These are phyloP conservation scores for Phytophthora colocasiae DNA, from an alignment of 352 stramenopile species.

Conservation along the genomic window DNA sequence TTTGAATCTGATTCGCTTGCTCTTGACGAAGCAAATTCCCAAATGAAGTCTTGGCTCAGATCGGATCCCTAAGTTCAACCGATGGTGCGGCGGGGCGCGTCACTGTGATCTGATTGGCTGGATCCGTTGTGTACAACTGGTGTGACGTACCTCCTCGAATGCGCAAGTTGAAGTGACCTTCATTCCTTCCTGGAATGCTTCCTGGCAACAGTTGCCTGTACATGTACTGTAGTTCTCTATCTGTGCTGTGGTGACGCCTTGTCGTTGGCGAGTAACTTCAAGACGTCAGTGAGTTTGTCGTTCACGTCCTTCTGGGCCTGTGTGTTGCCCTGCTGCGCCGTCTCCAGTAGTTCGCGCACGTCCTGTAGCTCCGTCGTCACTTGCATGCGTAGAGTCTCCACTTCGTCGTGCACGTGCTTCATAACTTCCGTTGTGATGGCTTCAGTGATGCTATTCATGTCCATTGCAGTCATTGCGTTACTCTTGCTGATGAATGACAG, in stretches of 20 bases:
- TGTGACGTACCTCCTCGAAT: conserved; percentile 3
- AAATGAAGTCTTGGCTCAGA: conserved; percentile 26
- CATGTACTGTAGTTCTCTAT: background rate
- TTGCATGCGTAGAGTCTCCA: conserved; percentile 41
- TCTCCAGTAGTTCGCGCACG: conserved; percentile 37
- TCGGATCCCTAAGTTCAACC: conserved; percentile 6
- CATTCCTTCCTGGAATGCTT: background rate
- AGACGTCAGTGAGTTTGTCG: conserved; percentile 30
- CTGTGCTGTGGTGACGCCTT: conserved; percentile 10
- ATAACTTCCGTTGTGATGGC: conserved; percentile 43
- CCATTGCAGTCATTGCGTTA: conserved; percentile 11
- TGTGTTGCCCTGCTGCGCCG: conserved; percentile 13
- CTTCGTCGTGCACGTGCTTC: conserved; percentile 43
- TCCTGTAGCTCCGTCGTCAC: conserved; percentile 42
- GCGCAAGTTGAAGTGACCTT: conserved; percentile 30
- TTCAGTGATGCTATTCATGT: conserved; percentile 33
- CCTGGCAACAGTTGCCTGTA: too few species aligned
- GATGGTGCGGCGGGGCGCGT: conserved; percentile 1
- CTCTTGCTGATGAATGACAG: conserved; percentile 27
- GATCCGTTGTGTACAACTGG: conserved; percentile 3
- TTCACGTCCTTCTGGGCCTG: conserved; percentile 30
- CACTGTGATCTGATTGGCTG: conserved; percentile 7
- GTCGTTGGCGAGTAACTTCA: conserved; percentile 31
- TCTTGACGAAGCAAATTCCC: conserved; percentile 15
- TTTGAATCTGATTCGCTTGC: conserved; percentile 9